Percentiles rank a stretch among this genome's conserved stretches.
Evolutionary conservation across 768 basidiomycete species (phyloP).

Genomic region (Flagelloscypha sp.): DNA sequence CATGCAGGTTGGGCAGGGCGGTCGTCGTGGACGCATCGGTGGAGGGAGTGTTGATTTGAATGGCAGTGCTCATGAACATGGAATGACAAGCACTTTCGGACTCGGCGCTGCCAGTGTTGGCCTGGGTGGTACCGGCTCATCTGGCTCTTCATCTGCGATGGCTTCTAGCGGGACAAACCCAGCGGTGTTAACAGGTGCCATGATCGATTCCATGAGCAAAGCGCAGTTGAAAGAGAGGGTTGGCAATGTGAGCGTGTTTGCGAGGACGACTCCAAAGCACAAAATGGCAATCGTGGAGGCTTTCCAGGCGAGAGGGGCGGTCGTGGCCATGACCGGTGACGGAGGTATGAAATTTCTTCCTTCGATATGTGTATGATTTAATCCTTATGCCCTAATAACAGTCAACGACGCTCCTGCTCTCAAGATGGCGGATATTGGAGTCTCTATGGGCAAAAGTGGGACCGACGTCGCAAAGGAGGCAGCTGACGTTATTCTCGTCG

Average conservation of each 20-base stretch:
- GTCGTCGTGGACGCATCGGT: conserved; percentile 13
- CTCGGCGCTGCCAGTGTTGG: conserved; percentile 7
- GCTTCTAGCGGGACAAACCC: too few relatives aligned
- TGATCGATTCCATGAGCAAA: conserved; percentile 79
- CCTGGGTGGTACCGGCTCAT: too few relatives aligned
- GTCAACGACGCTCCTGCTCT: conserved; percentile 96
- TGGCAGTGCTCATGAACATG: conserved; percentile 19
- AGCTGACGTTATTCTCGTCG: conserved; percentile 92
- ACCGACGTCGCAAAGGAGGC: conserved; percentile 99
- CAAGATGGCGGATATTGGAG: conserved; percentile 96
- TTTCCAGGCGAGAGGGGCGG: conserved; percentile 79
- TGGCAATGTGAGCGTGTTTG: conserved; percentile 80
- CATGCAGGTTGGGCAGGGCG: conserved; percentile 55
- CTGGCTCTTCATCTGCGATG: too few relatives aligned
- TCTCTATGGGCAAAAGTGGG: conserved; percentile 98
- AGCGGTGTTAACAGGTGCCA: conserved; percentile 77
- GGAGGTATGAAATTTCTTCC: conserved; percentile 51
- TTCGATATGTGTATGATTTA: conserved; percentile 4
- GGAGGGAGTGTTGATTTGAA: conserved; percentile 34
- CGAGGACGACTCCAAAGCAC: conserved; percentile 90
- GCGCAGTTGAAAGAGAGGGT: conserved; percentile 77
- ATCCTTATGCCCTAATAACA: conserved; percentile 13
- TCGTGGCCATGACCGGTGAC: conserved; percentile 98
- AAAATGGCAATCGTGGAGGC: conserved; percentile 98
- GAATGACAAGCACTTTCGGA: conserved; percentile 13